phyloP scores from a whole-genome alignment of 2,329 filamentous ascomycete species.

The Aspergillus sp. region DNA sequence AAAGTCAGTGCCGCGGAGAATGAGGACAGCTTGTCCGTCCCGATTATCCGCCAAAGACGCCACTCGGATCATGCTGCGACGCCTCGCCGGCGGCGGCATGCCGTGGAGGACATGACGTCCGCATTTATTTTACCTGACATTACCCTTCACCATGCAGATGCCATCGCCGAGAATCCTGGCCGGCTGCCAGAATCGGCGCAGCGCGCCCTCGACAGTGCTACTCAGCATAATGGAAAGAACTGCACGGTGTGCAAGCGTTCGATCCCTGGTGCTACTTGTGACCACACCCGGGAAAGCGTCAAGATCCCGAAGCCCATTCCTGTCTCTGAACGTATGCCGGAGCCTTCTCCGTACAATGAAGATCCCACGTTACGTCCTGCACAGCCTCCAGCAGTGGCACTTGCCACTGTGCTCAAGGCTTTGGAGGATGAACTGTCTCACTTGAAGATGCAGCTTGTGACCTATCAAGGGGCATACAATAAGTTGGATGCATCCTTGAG shows the following conservation, averaged over 20 bases:
- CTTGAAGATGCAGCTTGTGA: slow-evolving; percentile 66
- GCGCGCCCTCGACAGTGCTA: slow-evolving; percentile 39
- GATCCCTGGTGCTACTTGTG: slow-evolving; percentile 33
- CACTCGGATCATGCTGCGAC: slow-evolving; percentile 47
- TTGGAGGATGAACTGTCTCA: slow-evolving; percentile 77
- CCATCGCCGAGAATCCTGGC: slow-evolving; percentile 26
- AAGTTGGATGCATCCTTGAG: slow-evolving; percentile 64
- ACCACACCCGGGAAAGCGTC: slow-evolving; percentile 31
- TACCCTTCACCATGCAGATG: slow-evolving; percentile 44
- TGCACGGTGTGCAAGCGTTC: slow-evolving; percentile 56
- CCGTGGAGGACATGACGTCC: slow-evolving; percentile 57
- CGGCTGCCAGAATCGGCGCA: slow-evolving; percentile 40
- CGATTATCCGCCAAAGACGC: slow-evolving; percentile 31
- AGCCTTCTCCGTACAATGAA: slow-evolving; percentile 46
- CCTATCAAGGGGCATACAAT: slow-evolving; percentile 62
- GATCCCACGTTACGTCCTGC: slow-evolving; percentile 60
- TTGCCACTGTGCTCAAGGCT: slow-evolving; percentile 79
- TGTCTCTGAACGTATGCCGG: slow-evolving; percentile 49
- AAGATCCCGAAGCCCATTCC: slow-evolving; percentile 50
- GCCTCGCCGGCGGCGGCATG: slow-evolving; percentile 50
- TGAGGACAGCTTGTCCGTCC: slow-evolving; percentile 29
- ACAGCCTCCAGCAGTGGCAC: slow-evolving; percentile 67
- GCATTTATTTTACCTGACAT: slow-evolving; percentile 65
- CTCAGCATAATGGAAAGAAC: slow-evolving; percentile 51
- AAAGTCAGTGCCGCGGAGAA: slow-evolving; percentile 25